Evolutionary conservation across 371 early-diverging fungal species (phyloP).

Genomic region (Batkoa obscura): DNA sequence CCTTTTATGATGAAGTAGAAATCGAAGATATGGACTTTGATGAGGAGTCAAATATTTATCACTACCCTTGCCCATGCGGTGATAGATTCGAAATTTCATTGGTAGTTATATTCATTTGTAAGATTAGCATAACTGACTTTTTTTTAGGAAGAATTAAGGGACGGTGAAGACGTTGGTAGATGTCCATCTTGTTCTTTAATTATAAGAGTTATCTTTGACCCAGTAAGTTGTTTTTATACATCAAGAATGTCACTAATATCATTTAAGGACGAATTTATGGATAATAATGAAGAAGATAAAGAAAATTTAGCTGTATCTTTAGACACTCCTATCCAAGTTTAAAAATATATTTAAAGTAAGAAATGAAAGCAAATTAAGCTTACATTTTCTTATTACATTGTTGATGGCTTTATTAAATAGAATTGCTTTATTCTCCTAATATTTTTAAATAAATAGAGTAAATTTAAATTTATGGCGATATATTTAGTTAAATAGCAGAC

Average conservation of each 20-base stretch:
- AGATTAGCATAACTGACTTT: not conserved
- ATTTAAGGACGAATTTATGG: slow-evolving; percentile 1
- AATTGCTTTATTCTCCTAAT: too few species aligned
- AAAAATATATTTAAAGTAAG: too few species aligned
- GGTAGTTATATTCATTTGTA: not conserved
- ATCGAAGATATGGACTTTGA: slow-evolving; percentile 91
- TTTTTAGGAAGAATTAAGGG: slow-evolving; percentile 55
- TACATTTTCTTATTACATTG: too few species aligned
- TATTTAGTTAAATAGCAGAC: too few species aligned
- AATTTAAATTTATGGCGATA: too few species aligned
- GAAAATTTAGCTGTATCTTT: too few species aligned
- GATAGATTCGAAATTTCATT: slow-evolving; percentile 88
- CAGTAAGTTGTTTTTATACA: slow-evolving; percentile 14
- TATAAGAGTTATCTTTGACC: slow-evolving; percentile 68
- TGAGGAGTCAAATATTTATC: slow-evolving; percentile 60
- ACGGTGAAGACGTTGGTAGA: slow-evolving; percentile 85
- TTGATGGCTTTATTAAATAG: too few species aligned
- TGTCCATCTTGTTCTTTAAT: slow-evolving; percentile 96
- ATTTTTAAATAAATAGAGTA: too few species aligned
- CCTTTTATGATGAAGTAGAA: slow-evolving; percentile 55
- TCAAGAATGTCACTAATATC: not conserved
- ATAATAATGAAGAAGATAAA: not conserved
- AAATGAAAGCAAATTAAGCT: too few species aligned
- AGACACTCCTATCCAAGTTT: too few species aligned
- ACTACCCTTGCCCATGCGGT: slow-evolving; percentile 99